Evolutionary conservation across 257 asterid species (phyloP).

Genomic region (Przewalskia tangutica): DNA sequence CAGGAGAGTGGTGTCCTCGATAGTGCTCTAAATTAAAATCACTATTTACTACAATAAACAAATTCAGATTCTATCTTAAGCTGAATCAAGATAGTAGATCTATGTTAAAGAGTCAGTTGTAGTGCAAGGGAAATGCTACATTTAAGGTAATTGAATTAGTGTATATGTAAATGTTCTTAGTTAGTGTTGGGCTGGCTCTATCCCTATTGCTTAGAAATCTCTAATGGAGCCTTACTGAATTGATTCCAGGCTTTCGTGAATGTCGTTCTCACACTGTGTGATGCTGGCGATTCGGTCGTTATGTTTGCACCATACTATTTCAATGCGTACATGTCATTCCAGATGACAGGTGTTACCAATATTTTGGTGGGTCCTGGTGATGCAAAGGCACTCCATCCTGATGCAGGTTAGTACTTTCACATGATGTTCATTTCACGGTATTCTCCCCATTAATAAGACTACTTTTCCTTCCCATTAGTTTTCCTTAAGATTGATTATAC

Average conservation of each 20-base stretch:
- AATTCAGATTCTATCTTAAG: background rate
- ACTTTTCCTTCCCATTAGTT: background rate
- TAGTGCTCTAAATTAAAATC: background rate
- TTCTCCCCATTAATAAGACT: background rate
- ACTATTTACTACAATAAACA: background rate
- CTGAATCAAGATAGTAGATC: background rate
- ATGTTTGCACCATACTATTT: conserved; percentile 99
- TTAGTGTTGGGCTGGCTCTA: background rate
- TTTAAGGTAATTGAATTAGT: background rate
- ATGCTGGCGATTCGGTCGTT: conserved; percentile 80
- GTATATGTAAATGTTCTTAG: background rate
- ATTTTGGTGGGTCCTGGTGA: conserved; percentile 90
- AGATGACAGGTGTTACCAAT: conserved; percentile 94
- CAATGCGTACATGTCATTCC: conserved; percentile 94
- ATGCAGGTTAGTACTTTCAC: conserved; percentile 54
- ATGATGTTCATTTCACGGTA: background rate
- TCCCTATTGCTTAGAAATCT: background rate
- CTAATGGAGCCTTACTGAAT: background rate
- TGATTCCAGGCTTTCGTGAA: conserved; percentile 84
- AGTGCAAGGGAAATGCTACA: background rate
- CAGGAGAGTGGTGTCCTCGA: background rate
- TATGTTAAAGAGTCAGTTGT: background rate
- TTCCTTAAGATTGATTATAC: background rate
- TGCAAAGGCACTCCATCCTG: conserved; percentile 82
- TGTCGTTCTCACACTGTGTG: conserved; percentile 77